These are phyloP conservation scores for Nemania sp. DNA, from an alignment of 2,329 filamentous ascomycete species.

Conservation along the genomic window DNA sequence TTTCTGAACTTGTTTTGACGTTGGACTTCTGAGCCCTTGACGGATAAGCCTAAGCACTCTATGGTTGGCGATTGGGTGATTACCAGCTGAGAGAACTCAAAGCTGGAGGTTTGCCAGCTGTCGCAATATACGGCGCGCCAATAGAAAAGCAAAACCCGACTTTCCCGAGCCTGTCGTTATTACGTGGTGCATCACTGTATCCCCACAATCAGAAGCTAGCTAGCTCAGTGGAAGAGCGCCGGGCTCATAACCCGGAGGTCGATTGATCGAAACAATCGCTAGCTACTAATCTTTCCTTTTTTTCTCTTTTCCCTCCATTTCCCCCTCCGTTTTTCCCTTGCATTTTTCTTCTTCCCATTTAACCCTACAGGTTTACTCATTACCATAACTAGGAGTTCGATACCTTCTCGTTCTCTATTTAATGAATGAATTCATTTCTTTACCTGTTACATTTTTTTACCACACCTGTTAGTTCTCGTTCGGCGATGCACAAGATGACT, in stretches of 20 bases:
- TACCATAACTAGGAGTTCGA: background rate
- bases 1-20: too few species aligned
- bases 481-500: background rate
- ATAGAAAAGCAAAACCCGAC: too few species aligned
- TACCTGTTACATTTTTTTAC: background rate
- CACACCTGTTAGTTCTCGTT: background rate
- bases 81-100: background rate
- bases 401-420: background rate
- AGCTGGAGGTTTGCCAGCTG: background rate
- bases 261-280: conserved; percentile 53
- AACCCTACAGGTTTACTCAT: too few species aligned
- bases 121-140: too few species aligned
- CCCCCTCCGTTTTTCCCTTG: too few species aligned
- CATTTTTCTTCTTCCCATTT: background rate
- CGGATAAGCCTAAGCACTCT: too few species aligned
- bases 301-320: conserved; percentile 8
- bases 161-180: too few species aligned
- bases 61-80: background rate
- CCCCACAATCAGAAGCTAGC: conserved; percentile 36
- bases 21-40: background rate
- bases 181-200: too few species aligned
- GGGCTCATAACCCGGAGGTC: conserved; percentile 54
- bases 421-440: background rate
- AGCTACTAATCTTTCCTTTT: conserved; percentile 34
- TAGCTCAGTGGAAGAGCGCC: conserved; percentile 52